These are phyloP conservation scores for Torrubiellomyces zombiae DNA, from an alignment of 2,329 filamentous ascomycete genomes.

Conservation along the genomic window DNA sequence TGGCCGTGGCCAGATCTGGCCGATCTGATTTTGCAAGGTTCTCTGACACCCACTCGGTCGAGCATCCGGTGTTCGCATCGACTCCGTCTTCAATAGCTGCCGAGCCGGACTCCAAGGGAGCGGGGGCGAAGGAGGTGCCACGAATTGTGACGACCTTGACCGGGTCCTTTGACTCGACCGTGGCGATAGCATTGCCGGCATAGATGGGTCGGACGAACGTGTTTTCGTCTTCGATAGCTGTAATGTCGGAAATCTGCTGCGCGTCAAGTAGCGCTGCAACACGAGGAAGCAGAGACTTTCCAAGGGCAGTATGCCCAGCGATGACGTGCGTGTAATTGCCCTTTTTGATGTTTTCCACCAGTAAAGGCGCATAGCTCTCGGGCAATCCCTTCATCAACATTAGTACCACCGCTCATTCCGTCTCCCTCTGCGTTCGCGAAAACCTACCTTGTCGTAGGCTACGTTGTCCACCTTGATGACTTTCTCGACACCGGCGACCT, in stretches of 20 bases:
- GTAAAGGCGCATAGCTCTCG: slow-evolving; percentile 83
- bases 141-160: slow-evolving; percentile 86
- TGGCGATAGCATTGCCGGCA: slow-evolving; percentile 91
- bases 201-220: slow-evolving; percentile 96
- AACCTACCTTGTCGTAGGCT: slow-evolving; percentile 87
- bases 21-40: slow-evolving; percentile 85
- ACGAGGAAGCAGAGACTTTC: slow-evolving; percentile 84
- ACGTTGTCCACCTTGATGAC: slow-evolving; percentile 75
- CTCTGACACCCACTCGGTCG: slow-evolving; percentile 84
- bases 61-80: slow-evolving; percentile 60
- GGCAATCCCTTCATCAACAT: slow-evolving; percentile 50
- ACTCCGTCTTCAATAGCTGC: slow-evolving; percentile 65
- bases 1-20: slow-evolving; percentile 80
- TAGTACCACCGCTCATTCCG: slow-evolving; percentile 2
- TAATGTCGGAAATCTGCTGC: slow-evolving; percentile 90
- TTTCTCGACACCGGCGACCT: slow-evolving; percentile 82
- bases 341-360: slow-evolving; percentile 94
- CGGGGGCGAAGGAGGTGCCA: slow-evolving; percentile 76
- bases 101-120: slow-evolving; percentile 53
- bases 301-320: slow-evolving; percentile 83
- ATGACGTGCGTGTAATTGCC: slow-evolving; percentile 86
- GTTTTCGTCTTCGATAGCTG: slow-evolving; percentile 68
- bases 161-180: slow-evolving; percentile 73
- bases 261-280: slow-evolving; percentile 82
- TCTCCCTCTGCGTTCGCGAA: too few species aligned